These are phyloP conservation scores for Botryosphaeria agaves DNA, from an alignment of 2,329 filamentous ascomycete genomes.

Conservation along the genomic window DNA sequence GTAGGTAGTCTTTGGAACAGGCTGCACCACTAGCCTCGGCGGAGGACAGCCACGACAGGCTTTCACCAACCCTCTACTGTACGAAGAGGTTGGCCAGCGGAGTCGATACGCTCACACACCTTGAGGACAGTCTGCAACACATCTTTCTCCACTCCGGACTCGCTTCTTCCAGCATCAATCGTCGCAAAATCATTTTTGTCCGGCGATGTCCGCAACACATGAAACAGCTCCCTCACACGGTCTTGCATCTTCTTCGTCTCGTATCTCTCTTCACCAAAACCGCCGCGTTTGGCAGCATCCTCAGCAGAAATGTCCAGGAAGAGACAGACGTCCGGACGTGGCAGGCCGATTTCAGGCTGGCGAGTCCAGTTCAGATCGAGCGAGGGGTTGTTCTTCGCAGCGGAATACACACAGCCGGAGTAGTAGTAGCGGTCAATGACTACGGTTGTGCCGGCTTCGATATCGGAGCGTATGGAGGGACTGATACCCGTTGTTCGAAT, in stretches of 20 bases:
- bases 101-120: too few species aligned
- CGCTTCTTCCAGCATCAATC: conserved; percentile 43
- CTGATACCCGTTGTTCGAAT: conserved; percentile 9
- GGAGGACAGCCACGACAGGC: too few species aligned
- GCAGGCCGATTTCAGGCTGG: conserved; percentile 69
- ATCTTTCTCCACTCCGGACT: too few species aligned
- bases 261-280: conserved; percentile 78
- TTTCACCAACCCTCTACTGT: too few species aligned
- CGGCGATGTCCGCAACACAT: conserved; percentile 27
- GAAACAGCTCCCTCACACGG: conserved; percentile 60
- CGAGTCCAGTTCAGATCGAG: conserved; percentile 67
- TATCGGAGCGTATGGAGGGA: conserved; percentile 18
- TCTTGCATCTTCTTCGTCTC: conserved; percentile 72
- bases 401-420: conserved; percentile 82
- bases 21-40: too few species aligned
- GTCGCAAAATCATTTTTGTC: conserved; percentile 34
- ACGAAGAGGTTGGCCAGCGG: too few species aligned
- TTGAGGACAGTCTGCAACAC: too few species aligned
- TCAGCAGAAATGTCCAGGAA: conserved; percentile 71
- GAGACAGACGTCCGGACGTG: conserved; percentile 70
- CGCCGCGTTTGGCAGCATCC: conserved; percentile 58
- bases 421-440: conserved; percentile 91
- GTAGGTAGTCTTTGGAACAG: too few species aligned
- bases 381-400: conserved; percentile 60
- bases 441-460: conserved; percentile 54